Evolutionary conservation across 768 basidiomycete genomes (phyloP).

Genomic region (Panus rudis): DNA sequence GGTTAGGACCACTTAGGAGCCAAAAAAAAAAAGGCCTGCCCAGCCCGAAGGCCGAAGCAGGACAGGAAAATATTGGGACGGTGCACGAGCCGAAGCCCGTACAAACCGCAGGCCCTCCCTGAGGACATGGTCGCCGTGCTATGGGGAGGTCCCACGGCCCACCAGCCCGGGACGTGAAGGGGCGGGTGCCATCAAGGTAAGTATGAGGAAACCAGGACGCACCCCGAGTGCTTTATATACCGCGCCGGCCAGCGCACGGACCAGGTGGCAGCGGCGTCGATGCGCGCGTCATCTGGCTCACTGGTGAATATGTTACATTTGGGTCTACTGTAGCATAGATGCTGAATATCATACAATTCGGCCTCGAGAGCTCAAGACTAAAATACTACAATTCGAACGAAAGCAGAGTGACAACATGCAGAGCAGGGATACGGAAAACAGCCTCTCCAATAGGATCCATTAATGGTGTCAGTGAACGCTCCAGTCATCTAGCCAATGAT

Average conservation of each 20-base stretch:
- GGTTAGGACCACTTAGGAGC: not conserved
- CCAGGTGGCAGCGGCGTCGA: no score
- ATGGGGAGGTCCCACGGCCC: slow-evolving; percentile 27
- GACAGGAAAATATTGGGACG: slow-evolving; percentile 34
- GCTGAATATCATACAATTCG: no score
- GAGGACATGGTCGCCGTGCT: slow-evolving; percentile 45
- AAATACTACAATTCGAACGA: no score
- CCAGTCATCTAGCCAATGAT: no score
- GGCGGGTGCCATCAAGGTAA: slow-evolving; percentile 25
- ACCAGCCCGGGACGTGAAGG: slow-evolving; percentile 22
- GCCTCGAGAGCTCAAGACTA: no score
- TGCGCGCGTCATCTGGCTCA: no score
- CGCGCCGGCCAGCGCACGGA: not conserved
- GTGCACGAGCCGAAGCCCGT: slow-evolving; percentile 31
- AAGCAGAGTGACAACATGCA: no score
- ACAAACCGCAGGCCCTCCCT: slow-evolving; percentile 35
- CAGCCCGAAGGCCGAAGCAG: slow-evolving; percentile 40
- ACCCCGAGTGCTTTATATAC: slow-evolving; percentile 11
- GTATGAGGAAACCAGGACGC: slow-evolving; percentile 18
- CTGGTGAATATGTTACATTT: no score
- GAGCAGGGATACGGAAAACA: no score
- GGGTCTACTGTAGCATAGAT: no score
- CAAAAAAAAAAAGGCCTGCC: slow-evolving; percentile 32
- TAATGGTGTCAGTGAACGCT: no score
- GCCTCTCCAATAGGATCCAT: no score